Evolutionary conservation across 805 yeast species (phyloP), one percentile per base, ranked within the genome.

Genomic region (Komagataella kurtzmanii): DNA sequence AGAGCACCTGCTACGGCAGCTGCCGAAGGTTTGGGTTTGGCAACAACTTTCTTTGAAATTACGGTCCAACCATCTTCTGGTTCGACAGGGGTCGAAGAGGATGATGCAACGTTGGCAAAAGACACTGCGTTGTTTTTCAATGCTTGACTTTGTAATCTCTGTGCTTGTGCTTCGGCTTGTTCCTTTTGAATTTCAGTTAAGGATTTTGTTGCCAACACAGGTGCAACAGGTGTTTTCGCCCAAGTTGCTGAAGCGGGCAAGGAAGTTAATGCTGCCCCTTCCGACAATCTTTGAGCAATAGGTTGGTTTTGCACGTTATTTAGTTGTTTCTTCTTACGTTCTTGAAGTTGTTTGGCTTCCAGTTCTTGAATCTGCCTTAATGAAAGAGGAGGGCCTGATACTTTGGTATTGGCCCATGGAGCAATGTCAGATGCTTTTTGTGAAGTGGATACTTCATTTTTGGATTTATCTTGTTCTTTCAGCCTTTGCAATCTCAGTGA

Each of bases 141-240:
- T 1, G 61, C 53, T 6, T 24, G 17, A 24, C 47, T 40, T 17
- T 30, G 14, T 8, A 30, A 14, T 30, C 63, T 58, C 44, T 58
- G 58, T 17, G 68, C 67, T 23, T 30, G 47, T 21, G 71, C 71
- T 48, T 65, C 72, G 44, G 69, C 75, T 62, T 80, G 83, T 63
- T 81, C 86, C 53, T 65, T 73, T 59, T 80, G 84, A 54, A 81
- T 80, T 52, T 81, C 85, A 10, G 79, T 80, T 51, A 81, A 67
- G 0, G 84, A 72, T 61, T 76, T 77, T 40, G 66, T 64, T 36
- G 77, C 75, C 12, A 61, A 60, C 19, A 60, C 56, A 18, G 59
- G 45, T 12, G 56, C 44, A 45, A 24, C 19, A 6, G 19, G 19
- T 12, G 21, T 45, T 14, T 19, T 24, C 2, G 62, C 68, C 80